phyloP scores from a whole-genome alignment of 2,329 filamentous ascomycete species.

The Ophiocordyceps robertsii region DNA sequence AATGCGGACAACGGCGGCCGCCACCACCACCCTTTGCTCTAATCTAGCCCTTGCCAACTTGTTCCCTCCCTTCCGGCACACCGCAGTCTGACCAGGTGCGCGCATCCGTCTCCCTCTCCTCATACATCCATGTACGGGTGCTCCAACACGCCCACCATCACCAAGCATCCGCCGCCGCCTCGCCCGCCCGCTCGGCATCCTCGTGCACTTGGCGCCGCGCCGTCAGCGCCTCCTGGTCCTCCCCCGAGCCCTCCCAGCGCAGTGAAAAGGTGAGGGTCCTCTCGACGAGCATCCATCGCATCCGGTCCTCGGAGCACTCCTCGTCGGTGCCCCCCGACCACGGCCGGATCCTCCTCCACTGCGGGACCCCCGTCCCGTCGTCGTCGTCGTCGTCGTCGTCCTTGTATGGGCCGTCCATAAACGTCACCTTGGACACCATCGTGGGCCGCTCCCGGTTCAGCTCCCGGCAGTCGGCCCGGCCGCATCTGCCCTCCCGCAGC shows the following conservation, averaged over 20 bases:
- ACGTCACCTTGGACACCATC: conserved; percentile 24
- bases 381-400: conserved; percentile 7
- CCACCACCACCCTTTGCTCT: too few species aligned
- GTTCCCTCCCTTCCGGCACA: too few species aligned
- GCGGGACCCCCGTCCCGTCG: conserved; percentile 6
- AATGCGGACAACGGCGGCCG: too few species aligned
- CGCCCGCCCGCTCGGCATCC: background rate
- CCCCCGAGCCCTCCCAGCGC: conserved; percentile 18
- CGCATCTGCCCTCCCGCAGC: conserved; percentile 20
- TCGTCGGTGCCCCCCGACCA: conserved; percentile 12
- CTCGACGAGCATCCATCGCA: conserved; percentile 25
- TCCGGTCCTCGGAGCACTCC: conserved; percentile 13
- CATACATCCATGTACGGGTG: too few species aligned
- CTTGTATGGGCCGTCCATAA: conserved; percentile 20
- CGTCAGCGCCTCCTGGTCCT: conserved; percentile 9
- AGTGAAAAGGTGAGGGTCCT: conserved; percentile 23
- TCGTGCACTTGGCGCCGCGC: background rate
- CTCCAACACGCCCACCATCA: too few species aligned
- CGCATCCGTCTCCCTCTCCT: too few species aligned
- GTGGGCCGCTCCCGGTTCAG: conserved; percentile 20
- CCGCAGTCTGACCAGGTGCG: too few species aligned
- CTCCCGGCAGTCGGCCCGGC: conserved; percentile 18
- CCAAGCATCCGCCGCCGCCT: too few species aligned
- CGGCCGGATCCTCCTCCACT: conserved; percentile 19
- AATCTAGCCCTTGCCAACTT: too few species aligned